phyloP scores from a whole-genome alignment of 2,329 filamentous ascomycete genomes.

The Ceratocystis huliohia region DNA sequence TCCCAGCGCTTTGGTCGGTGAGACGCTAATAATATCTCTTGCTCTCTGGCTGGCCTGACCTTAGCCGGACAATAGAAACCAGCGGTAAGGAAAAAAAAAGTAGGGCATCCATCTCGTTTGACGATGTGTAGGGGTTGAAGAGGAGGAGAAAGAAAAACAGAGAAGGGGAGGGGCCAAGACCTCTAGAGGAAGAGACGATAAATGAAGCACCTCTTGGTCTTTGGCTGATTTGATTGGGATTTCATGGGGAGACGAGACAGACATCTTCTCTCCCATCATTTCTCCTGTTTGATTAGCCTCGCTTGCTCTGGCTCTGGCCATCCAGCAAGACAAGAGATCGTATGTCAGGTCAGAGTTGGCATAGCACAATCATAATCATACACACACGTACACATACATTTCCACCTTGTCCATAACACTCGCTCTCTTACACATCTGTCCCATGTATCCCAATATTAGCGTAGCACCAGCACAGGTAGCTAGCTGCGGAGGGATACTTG shows the following conservation, averaged over 20 bases:
- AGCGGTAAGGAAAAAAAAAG: neutral
- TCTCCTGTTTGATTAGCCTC: conserved; percentile 2
- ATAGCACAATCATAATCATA: too few species aligned
- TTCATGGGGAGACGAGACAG: neutral
- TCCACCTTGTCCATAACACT: too few species aligned
- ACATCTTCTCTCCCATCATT: neutral
- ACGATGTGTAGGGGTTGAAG: neutral
- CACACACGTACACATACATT: neutral
- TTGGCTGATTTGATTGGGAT: too few species aligned
- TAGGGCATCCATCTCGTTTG: neutral
- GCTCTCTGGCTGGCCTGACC: too few species aligned
- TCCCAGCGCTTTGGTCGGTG: neutral
- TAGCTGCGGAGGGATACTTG: neutral
- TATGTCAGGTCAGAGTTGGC: neutral
- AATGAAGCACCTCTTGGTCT: too few species aligned
- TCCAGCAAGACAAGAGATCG: neutral
- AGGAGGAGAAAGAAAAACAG: neutral
- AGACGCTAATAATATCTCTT: conserved; percentile 10
- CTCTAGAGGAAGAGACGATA: too few species aligned
- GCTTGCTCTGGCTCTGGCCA: neutral
- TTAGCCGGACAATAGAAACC: neutral
- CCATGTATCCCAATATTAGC: too few species aligned
- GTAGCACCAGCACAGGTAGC: too few species aligned
- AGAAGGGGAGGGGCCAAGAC: neutral
- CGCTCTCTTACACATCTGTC: too few species aligned